Evolutionary conservation across 2,329 filamentous ascomycete species (phyloP).

Genomic region (Bipolaris cookei): DNA sequence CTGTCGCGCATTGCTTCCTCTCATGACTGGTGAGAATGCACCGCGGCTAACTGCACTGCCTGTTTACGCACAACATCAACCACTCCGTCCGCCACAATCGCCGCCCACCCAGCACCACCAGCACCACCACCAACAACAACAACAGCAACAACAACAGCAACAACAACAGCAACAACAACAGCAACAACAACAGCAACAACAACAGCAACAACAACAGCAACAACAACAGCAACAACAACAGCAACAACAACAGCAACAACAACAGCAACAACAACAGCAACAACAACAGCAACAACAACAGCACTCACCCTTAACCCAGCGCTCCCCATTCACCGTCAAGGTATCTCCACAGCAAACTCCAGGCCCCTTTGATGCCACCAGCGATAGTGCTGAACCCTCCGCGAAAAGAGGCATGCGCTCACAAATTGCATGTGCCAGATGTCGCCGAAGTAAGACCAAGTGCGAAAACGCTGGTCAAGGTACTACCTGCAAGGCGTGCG

Average conservation of each 20-base stretch:
- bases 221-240: constrained; percentile 26
- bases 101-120: constrained; percentile 26
- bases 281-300: constrained; percentile 33
- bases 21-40: constrained; percentile 28
- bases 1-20: constrained; percentile 30
- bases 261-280: constrained; percentile 8
- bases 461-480: constrained; percentile 79
- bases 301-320: constrained; percentile 29
- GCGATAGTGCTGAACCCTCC: constrained; percentile 27
- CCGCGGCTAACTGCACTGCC: constrained; percentile 30
- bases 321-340: constrained; percentile 39
- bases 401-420: constrained; percentile 66
- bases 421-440: constrained; percentile 78
- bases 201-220: not conserved
- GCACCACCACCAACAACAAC: constrained; percentile 24
- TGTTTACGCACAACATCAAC: constrained; percentile 20
- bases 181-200: constrained; percentile 22
- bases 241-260: not conserved
- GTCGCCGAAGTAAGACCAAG: constrained; percentile 83
- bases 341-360: constrained; percentile 39
- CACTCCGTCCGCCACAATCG: constrained; percentile 24
- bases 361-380: constrained; percentile 30
- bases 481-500: constrained; percentile 76
- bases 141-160: not conserved
- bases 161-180: constrained; percentile 26